phyloP scores from a whole-genome alignment of 306 rosid genomes.

The Rosa chinensis region DNA sequence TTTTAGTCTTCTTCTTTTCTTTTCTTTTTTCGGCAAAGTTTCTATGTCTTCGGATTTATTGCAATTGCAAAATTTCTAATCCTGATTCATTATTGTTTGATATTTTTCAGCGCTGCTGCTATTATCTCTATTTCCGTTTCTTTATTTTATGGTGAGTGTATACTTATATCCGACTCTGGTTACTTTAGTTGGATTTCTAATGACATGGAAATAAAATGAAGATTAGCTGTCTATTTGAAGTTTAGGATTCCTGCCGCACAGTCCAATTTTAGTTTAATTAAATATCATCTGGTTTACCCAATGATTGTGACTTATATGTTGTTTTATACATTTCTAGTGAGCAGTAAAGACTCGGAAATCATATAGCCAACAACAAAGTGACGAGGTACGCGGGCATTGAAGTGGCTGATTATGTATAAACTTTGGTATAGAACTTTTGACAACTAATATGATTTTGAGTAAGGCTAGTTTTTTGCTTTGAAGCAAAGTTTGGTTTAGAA shows the following conservation, averaged over 20 bases:
- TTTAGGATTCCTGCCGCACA: neutral
- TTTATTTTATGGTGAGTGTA: conserved; percentile 54
- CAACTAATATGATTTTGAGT: no score
- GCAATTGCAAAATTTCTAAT: neutral
- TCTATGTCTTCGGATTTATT: neutral
- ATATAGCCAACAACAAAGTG: no score
- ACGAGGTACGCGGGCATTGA: no score
- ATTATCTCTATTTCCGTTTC: conserved; percentile 46
- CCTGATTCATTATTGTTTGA: neutral
- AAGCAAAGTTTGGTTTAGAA: no score
- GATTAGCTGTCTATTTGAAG: neutral
- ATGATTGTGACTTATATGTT: no score
- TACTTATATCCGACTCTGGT: neutral
- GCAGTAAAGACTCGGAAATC: no score
- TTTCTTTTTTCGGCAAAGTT: neutral
- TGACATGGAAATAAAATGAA: neutral
- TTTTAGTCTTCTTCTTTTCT: no score
- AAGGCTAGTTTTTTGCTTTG: no score
- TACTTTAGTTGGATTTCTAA: neutral
- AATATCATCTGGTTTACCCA: no score
- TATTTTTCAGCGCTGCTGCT: conserved; percentile 46
- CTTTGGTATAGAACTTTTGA: no score
- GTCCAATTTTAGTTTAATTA: neutral
- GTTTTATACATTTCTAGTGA: no score
- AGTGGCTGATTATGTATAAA: no score